phyloP scores from a whole-genome alignment of 2,329 filamentous ascomycete genomes.

The Alternaria arbusti region DNA sequence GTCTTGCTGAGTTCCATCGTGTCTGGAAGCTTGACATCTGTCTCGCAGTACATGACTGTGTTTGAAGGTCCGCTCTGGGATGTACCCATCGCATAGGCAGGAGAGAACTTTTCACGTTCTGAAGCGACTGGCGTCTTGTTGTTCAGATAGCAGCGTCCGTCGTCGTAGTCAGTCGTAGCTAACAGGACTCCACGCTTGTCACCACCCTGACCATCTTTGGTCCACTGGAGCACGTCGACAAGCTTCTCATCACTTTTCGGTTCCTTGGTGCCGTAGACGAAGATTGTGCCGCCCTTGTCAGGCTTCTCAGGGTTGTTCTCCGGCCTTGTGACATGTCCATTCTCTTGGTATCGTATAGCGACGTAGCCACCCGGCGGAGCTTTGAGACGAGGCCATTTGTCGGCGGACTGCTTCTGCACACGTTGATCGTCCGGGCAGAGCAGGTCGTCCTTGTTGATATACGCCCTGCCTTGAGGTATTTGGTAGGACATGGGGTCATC shows the following conservation, averaged over 20 bases:
- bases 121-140: constrained; percentile 65
- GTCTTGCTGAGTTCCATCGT: constrained; percentile 67
- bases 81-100: constrained; percentile 59
- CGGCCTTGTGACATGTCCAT: constrained; percentile 57
- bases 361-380: constrained; percentile 57
- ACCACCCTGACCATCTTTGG: constrained; percentile 77
- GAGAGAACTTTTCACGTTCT: constrained; percentile 64
- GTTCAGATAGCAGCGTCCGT: constrained; percentile 86
- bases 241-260: constrained; percentile 63
- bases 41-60: constrained; percentile 66
- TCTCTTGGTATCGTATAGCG: constrained; percentile 59
- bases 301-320: constrained; percentile 51
- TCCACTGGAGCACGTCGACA: constrained; percentile 79
- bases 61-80: no score
- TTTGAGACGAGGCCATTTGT: constrained; percentile 67
- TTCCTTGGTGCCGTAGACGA: constrained; percentile 57
- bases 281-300: constrained; percentile 53
- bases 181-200: constrained; percentile 79
- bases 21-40: constrained; percentile 75
- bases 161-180: constrained; percentile 81
- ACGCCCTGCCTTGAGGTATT: no score
- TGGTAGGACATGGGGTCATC: no score
- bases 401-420: constrained; percentile 57
- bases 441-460: constrained; percentile 20
- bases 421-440: constrained; percentile 71